Evolutionary conservation across 179 eudicot genomes (phyloP).

Genomic region (Camellia oleifera): DNA sequence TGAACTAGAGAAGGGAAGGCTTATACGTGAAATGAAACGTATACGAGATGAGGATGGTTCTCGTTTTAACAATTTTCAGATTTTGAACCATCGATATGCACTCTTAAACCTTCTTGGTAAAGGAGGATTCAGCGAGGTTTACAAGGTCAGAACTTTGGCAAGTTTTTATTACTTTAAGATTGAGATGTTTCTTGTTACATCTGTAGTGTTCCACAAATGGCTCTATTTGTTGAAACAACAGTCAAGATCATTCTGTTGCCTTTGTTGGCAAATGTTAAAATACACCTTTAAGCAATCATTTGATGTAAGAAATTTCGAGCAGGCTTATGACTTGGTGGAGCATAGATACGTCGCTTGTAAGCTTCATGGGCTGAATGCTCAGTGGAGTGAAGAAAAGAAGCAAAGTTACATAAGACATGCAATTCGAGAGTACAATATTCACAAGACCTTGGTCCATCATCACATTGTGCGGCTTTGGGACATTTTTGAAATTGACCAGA

Average conservation of each 20-base stretch:
- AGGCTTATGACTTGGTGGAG: slow-evolving; percentile 99
- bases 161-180: neutral
- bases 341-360: slow-evolving; percentile 97
- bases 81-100: slow-evolving; percentile 88
- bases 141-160: slow-evolving; percentile 58
- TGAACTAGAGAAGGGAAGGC: slow-evolving; percentile 93
- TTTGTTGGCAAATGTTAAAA: slow-evolving; percentile 32
- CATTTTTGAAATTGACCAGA: slow-evolving; percentile 97
- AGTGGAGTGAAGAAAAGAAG: slow-evolving; percentile 99
- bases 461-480: slow-evolving; percentile 99
- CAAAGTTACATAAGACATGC: slow-evolving; percentile 99
- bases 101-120: slow-evolving; percentile 94
- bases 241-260: slow-evolving; percentile 31
- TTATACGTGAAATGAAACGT: slow-evolving; percentile 99
- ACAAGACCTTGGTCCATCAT: slow-evolving; percentile 89
- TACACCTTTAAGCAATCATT: slow-evolving; percentile 39
- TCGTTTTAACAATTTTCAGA: slow-evolving; percentile 85
- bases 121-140: slow-evolving; percentile 99
- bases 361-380: slow-evolving; percentile 95
- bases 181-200: neutral
- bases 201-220: neutral
- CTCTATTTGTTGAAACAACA: neutral
- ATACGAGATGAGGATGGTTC: slow-evolving; percentile 98
- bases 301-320: slow-evolving; percentile 42
- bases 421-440: slow-evolving; percentile 95